Percentiles rank a stretch among this genome's conserved stretches.
Evolutionary conservation across 2,329 filamentous ascomycete species (phyloP).

Genomic region (Hypoxylon sp.): DNA sequence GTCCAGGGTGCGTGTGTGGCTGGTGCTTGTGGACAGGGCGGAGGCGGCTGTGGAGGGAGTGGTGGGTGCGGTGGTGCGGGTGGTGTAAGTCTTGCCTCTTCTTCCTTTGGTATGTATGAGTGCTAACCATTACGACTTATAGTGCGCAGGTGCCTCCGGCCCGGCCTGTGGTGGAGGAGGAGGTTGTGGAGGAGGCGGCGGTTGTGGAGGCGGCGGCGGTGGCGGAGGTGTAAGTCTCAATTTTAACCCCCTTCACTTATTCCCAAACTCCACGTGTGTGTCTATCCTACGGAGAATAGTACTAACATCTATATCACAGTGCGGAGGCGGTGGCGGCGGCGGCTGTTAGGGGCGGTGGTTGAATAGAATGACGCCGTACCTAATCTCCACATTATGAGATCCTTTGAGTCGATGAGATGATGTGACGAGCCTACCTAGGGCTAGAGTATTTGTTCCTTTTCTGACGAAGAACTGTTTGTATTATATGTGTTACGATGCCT

Average conservation of each 20-base stretch:
- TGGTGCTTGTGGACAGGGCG: slow-evolving; percentile 56
- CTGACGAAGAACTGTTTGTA: no score
- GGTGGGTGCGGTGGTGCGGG: slow-evolving; percentile 54
- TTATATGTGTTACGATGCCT: neutral
- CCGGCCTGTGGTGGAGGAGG: slow-evolving; percentile 49
- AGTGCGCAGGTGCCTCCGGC: slow-evolving; percentile 44
- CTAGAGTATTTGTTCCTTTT: neutral
- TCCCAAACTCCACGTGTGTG: neutral
- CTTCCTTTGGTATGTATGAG: neutral
- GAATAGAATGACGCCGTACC: neutral
- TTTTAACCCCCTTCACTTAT: neutral
- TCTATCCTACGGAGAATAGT: neutral
- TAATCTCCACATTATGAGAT: neutral
- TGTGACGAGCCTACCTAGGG: neutral
- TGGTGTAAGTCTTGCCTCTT: slow-evolving; percentile 24
- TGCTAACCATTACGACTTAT: slow-evolving; percentile 5
- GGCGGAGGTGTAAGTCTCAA: slow-evolving; percentile 42
- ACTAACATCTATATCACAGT: slow-evolving; percentile 29
- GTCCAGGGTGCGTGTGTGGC: slow-evolving; percentile 45
- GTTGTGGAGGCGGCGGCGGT: slow-evolving; percentile 46
- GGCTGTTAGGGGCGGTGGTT: slow-evolving; percentile 24
- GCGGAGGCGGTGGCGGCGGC: slow-evolving; percentile 43
- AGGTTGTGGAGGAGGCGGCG: slow-evolving; percentile 40
- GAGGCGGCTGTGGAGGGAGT: slow-evolving; percentile 40
- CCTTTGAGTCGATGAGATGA: neutral